These are phyloP conservation scores for Citrus unshiu DNA, from an alignment of 345 rosid species.

Conservation along the genomic window DNA sequence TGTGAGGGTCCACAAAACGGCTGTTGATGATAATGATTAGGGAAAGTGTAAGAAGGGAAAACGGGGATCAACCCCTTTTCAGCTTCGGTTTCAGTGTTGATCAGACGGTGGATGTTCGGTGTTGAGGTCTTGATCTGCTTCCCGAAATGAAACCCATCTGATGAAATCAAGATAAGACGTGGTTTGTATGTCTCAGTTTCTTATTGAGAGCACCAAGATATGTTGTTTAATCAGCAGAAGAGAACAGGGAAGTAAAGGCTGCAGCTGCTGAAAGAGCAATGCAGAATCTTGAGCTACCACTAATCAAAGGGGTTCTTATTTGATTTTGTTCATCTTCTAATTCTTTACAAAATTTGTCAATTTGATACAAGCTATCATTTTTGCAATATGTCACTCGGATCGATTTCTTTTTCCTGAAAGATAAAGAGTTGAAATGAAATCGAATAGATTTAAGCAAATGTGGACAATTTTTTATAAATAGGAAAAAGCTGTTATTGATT, in stretches of 20 bases:
- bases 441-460: too few relatives aligned
- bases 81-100: conserved; percentile 70
- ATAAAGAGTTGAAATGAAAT: too few relatives aligned
- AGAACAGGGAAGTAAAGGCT: conserved; percentile 69
- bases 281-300: too few relatives aligned
- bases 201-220: conserved; percentile 46
- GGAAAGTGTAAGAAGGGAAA: conserved; percentile 76
- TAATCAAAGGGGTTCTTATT: too few relatives aligned
- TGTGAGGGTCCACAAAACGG: conserved; percentile 54
- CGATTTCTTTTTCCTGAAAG: too few relatives aligned
- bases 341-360: too few relatives aligned
- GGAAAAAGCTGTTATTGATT: too few relatives aligned
- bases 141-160: conserved; percentile 95
- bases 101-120: conserved; percentile 69
- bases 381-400: too few relatives aligned
- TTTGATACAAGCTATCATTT: too few relatives aligned
- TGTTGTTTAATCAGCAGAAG: conserved; percentile 15
- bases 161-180: conserved; percentile 70
- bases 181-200: conserved; percentile 46
- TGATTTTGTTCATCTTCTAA: too few relatives aligned
- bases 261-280: conserved; percentile 64
- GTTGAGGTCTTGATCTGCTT: conserved; percentile 75
- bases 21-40: conserved; percentile 86
- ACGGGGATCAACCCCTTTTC: conserved; percentile 80
- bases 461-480: too few relatives aligned